Evolutionary conservation across 768 basidiomycete species (phyloP).

Genomic region (Termitomyces sp.): DNA sequence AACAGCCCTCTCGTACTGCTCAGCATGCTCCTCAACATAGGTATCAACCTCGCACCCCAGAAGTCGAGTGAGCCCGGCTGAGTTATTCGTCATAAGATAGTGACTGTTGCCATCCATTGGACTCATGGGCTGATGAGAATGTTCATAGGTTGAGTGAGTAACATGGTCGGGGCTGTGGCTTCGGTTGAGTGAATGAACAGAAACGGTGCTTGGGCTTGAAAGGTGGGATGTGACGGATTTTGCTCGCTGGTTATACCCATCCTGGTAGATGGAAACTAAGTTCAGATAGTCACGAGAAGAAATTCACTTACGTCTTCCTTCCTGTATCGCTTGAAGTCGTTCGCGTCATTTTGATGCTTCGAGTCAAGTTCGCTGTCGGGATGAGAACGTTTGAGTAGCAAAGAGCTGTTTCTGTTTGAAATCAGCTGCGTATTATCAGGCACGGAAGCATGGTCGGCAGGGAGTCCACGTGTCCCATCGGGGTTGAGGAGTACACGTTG

Average conservation of each 20-base stretch:
- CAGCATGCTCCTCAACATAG: slow-evolving; percentile 39
- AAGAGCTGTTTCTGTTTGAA: slow-evolving; percentile 1
- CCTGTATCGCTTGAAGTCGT: slow-evolving; percentile 13
- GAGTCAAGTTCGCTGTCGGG: slow-evolving; percentile 3
- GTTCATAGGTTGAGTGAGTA: slow-evolving; percentile 6
- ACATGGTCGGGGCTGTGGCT: slow-evolving; percentile 9
- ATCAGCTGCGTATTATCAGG: slow-evolving; percentile 6
- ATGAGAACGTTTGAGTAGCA: slow-evolving; percentile 9
- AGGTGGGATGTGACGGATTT: slow-evolving; percentile 7
- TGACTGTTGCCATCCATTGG: slow-evolving; percentile 5
- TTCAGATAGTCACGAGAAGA: neutral
- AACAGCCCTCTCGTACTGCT: slow-evolving; percentile 42
- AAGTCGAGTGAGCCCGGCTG: slow-evolving; percentile 33
- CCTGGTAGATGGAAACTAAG: slow-evolving; percentile 4
- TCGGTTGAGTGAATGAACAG: slow-evolving; percentile 4
- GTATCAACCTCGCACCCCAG: slow-evolving; percentile 43
- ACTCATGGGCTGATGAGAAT: slow-evolving; percentile 4
- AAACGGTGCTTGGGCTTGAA: slow-evolving; percentile 10
- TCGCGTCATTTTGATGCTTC: slow-evolving; percentile 1
- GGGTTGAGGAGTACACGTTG: slow-evolving; percentile 17
- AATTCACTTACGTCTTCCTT: slow-evolving; percentile 9
- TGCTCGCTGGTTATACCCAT: slow-evolving; percentile 5
- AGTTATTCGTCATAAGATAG: neutral
- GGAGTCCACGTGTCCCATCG: slow-evolving; percentile 15
- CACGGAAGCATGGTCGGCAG: neutral